Evolutionary conservation across 257 asterid genomes (phyloP).

Genomic region (Salvia hispanica): DNA sequence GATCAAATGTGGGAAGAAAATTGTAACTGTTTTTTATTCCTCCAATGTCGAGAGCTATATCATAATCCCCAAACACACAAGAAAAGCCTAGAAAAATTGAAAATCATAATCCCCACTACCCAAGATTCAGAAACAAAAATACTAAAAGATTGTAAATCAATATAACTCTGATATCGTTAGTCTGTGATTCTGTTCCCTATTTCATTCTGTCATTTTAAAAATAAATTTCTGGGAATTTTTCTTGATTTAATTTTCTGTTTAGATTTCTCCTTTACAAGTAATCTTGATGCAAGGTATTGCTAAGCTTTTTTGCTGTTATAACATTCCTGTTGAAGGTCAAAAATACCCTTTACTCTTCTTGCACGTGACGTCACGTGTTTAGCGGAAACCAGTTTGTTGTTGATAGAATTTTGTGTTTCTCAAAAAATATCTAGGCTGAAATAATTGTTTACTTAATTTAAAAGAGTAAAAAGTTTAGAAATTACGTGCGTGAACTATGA

Average conservation of each 20-base stretch:
- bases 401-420: no score
- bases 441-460: no score
- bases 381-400: background rate
- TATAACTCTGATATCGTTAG: background rate
- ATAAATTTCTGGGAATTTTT: background rate
- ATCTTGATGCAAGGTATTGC: background rate
- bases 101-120: constrained; percentile 28
- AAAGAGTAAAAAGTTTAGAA: no score
- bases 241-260: constrained; percentile 18
- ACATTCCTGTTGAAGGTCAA: constrained; percentile 2
- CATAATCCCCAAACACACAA: constrained; percentile 42
- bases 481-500: no score
- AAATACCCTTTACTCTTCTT: constrained; percentile 25
- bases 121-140: background rate
- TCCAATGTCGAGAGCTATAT: constrained; percentile 55
- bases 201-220: background rate
- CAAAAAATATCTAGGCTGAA: no score
- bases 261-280: background rate
- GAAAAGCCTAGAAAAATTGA: background rate
- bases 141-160: background rate
- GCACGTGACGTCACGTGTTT: constrained; percentile 25
- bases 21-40: constrained; percentile 16
- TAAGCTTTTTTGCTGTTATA: background rate
- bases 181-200: background rate
- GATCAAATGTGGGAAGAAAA: constrained; percentile 27